Evolutionary conservation across 768 basidiomycete species (phyloP), one percentile per base, ranked within the genome.

Genomic region (Rhodotorula graminis): DNA sequence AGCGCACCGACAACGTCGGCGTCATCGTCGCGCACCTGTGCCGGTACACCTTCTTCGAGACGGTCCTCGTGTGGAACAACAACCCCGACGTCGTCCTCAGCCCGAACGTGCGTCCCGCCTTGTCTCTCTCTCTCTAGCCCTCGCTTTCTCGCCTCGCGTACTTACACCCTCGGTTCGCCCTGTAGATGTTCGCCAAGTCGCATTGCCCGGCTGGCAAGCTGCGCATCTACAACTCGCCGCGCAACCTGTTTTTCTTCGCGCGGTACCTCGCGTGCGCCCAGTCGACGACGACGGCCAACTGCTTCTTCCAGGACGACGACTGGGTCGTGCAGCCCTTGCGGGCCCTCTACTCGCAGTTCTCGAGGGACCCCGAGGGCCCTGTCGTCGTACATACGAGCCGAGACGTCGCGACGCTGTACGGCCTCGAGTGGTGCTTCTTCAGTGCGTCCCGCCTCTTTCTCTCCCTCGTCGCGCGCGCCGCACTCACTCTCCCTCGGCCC

Each of bases 1-100:
- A 86, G 61, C 84, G 87, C 27, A 83, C 88, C 33, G 81, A 84
- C 0, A 90, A 90, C 72, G 86, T 90, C 55, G 77, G 84, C 53
- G 83, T 83, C 62, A 87, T 90, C 64, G 82, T 83, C 27, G 84
- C 74, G 12, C 65, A 71, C 29, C 65, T 78, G 31, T 77, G 76
- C 61, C 72, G 64, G 52, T 74, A 72, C 68, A 49, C 53, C 0
- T 70, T 77, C 61, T 70, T 77, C 44, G 59, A 69, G 11, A 49
- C 42, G 21, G 66, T 76, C 29, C 10, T 72, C 44, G 64, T 78
- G 19, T 74, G 70, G 71, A 78, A 78, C 72, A 78, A 78, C 65
- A 78, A 78, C 44, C 78, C 76, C 40, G 67, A 74, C n/a, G 57
- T 72, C 25, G 18, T 15, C 11, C 65, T 78, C 52, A 66, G 70